A percentile compares a stretch with the other conserved stretches of the same genome.
Evolutionary conservation across 176 grass and related monocot genomes (phyloP).

Genomic region (Oryza rufipogon): DNA sequence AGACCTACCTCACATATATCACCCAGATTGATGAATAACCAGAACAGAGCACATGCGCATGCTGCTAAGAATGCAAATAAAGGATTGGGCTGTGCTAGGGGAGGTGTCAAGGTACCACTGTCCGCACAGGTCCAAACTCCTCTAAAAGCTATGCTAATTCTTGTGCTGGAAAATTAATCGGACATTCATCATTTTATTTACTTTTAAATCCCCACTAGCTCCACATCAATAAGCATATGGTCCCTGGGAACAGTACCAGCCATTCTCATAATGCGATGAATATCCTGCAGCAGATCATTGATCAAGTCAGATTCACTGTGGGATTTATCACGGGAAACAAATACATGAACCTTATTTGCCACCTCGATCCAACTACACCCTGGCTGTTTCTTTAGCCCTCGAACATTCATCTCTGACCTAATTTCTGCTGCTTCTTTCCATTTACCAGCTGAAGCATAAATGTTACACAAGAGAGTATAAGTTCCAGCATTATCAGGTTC

Average conservation of each 20-base stretch:
- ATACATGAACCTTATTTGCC: constrained; percentile 77
- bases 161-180: background rate
- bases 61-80: background rate
- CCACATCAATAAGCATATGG: constrained; percentile 28
- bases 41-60: background rate
- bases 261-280: constrained; percentile 70
- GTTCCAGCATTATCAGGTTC: constrained; percentile 75
- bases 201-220: constrained; percentile 30
- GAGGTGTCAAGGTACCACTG: background rate
- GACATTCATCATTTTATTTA: background rate
- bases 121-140: background rate
- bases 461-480: constrained; percentile 75
- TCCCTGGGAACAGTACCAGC: constrained; percentile 34
- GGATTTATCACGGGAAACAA: constrained; percentile 75
- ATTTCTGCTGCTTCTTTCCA: constrained; percentile 84
- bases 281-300: constrained; percentile 54
- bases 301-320: constrained; percentile 56
- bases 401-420: constrained; percentile 70
- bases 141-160: background rate
- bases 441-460: constrained; percentile 86
- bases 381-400: constrained; percentile 84
- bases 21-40: background rate
- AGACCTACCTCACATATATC: background rate
- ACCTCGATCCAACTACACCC: constrained; percentile 94
- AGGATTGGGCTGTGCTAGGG: background rate